phyloP scores from a whole-genome alignment of 176 grass and related monocot genomes.

The Phoenix roebelenii region DNA sequence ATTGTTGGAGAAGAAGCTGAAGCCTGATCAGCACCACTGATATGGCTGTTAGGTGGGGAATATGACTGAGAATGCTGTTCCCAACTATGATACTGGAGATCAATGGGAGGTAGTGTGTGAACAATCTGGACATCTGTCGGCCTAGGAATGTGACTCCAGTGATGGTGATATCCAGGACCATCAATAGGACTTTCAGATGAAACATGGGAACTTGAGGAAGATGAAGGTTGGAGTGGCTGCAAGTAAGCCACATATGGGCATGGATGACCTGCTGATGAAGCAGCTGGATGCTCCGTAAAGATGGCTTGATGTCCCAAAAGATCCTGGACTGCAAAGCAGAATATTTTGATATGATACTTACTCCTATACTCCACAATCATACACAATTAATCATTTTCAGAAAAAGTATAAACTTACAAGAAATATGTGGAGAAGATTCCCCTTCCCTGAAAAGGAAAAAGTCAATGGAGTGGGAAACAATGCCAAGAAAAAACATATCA shows the following conservation, averaged over 20 bases:
- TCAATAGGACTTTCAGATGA: slow-evolving; percentile 41
- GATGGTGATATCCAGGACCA: slow-evolving; percentile 45
- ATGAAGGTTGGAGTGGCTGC: slow-evolving; percentile 41
- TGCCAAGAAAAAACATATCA: no score
- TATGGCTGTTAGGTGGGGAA: slow-evolving; percentile 36
- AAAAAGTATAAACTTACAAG: slow-evolving; percentile 48
- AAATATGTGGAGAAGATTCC: slow-evolving; percentile 58
- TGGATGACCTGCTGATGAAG: slow-evolving; percentile 41
- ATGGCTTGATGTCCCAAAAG: slow-evolving; percentile 42
- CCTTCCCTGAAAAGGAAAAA: slow-evolving; percentile 42
- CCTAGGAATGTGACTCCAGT: slow-evolving; percentile 45
- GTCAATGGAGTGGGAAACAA: neutral
- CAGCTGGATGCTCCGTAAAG: slow-evolving; percentile 39
- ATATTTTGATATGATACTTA: neutral
- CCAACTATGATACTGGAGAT: slow-evolving; percentile 64
- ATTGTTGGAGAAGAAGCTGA: slow-evolving; percentile 38
- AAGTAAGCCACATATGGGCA: slow-evolving; percentile 55
- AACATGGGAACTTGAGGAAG: slow-evolving; percentile 47
- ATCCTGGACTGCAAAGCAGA: slow-evolving; percentile 53
- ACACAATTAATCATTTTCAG: neutral
- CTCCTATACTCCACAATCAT: neutral
- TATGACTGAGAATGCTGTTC: slow-evolving; percentile 45
- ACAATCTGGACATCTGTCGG: slow-evolving; percentile 40
- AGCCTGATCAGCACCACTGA: slow-evolving; percentile 29
- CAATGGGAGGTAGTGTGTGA: slow-evolving; percentile 34